Evolutionary conservation across 768 basidiomycete genomes (phyloP).

Genomic region (Hypsizygus marmoreus): DNA sequence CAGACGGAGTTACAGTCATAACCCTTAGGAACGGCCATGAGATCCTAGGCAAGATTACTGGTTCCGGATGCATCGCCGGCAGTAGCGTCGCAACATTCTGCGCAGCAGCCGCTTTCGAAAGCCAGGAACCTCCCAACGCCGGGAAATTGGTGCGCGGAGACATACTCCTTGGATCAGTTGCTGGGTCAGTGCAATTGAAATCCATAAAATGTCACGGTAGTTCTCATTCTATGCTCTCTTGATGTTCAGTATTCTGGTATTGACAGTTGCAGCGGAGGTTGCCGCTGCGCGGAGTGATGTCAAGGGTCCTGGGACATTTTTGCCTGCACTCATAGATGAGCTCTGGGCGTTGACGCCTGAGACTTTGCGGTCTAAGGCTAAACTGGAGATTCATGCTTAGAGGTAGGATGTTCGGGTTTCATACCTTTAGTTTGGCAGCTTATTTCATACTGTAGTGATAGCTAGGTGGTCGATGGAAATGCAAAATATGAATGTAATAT

Average conservation of each 20-base stretch:
- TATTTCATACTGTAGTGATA: too few species aligned
- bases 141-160: conserved; percentile 69
- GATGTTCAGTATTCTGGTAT: conserved; percentile 48
- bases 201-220: not conserved
- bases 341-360: conserved; percentile 41
- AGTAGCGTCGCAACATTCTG: conserved; percentile 81
- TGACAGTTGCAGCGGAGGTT: conserved; percentile 65
- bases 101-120: conserved; percentile 57
- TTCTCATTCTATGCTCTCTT: conserved; percentile 9
- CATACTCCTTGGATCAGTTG: conserved; percentile 73
- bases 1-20: conserved; percentile 75
- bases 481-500: not conserved
- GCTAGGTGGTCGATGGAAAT: too few species aligned
- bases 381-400: conserved; percentile 27
- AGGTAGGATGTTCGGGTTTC: not conserved
- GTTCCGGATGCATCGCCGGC: conserved; percentile 85
- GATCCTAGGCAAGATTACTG: conserved; percentile 80
- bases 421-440: not conserved
- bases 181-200: conserved; percentile 57
- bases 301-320: conserved; percentile 65
- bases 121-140: conserved; percentile 31
- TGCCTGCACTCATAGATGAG: conserved; percentile 64
- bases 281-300: conserved; percentile 51
- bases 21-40: conserved; percentile 72
- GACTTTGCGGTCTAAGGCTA: conserved; percentile 31